These are phyloP conservation scores for Microbotryum lychnidis-dioicae DNA, from an alignment of 1,284 basidiomycete genomes.

Conservation along the genomic window DNA sequence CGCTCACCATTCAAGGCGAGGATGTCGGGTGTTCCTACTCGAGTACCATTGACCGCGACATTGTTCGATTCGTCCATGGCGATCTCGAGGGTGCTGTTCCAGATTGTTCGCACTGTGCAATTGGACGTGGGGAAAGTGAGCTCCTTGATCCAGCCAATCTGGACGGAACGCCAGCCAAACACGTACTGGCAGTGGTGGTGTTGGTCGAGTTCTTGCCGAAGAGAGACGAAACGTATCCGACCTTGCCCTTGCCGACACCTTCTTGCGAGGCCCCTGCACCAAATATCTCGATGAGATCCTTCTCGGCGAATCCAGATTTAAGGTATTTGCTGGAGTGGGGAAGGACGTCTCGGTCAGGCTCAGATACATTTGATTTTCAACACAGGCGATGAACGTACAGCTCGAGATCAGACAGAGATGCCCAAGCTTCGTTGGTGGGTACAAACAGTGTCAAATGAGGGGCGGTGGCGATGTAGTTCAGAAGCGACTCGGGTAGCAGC, in stretches of 20 bases:
- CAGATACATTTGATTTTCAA: background rate
- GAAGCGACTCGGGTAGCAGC: slow-evolving; percentile 37
- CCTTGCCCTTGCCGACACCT: slow-evolving; percentile 14
- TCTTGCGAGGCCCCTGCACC: slow-evolving; percentile 52
- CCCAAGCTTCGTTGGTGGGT: slow-evolving; percentile 74
- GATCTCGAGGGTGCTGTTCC: slow-evolving; percentile 60
- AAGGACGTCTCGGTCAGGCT: background rate
- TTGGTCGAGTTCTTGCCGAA: slow-evolving; percentile 42
- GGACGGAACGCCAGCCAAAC: background rate
- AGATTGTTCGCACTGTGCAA: slow-evolving; percentile 56
- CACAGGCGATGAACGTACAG: slow-evolving; percentile 6
- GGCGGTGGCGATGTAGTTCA: slow-evolving; percentile 30
- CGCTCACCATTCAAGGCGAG: slow-evolving; percentile 70
- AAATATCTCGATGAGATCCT: slow-evolving; percentile 67
- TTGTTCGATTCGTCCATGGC: slow-evolving; percentile 45
- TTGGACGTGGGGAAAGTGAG: background rate
- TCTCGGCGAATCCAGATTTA: slow-evolving; percentile 70
- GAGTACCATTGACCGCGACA: slow-evolving; percentile 57
- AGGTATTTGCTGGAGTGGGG: slow-evolving; percentile 63
- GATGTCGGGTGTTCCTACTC: slow-evolving; percentile 61
- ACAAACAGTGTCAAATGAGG: slow-evolving; percentile 81
- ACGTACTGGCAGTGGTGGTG: background rate
- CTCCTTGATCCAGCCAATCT: background rate
- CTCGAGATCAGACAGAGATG: slow-evolving; percentile 45
- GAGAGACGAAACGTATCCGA: slow-evolving; percentile 32